A percentile compares a stretch with the other conserved stretches of the same genome.
These are phyloP conservation scores for Neotropicomus parvogracilis DNA, from an alignment of 1,284 basidiomycete species.

Conservation along the genomic window DNA sequence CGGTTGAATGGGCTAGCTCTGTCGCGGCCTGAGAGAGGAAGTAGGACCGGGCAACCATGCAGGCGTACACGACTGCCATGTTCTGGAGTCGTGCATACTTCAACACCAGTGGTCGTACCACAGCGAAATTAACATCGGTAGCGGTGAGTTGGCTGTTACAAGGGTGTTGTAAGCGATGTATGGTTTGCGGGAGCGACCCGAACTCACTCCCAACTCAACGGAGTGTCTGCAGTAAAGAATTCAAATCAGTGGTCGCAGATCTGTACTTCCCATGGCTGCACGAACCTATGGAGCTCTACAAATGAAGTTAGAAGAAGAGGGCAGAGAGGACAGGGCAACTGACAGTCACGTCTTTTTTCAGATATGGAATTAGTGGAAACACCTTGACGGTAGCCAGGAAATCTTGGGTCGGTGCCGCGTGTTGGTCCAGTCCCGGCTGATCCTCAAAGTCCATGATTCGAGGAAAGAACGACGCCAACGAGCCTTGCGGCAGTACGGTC, in stretches of 20 bases:
- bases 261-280: background rate
- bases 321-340: conserved; percentile 27
- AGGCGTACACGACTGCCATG: conserved; percentile 69
- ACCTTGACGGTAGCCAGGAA: conserved; percentile 61
- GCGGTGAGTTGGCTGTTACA: conserved; percentile 65
- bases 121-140: conserved; percentile 79
- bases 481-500: conserved; percentile 4
- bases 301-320: conserved; percentile 8
- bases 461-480: conserved; percentile 10
- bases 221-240: conserved; percentile 51
- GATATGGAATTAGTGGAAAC: conserved; percentile 68
- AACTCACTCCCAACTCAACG: conserved; percentile 78
- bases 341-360: conserved; percentile 68
- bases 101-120: conserved; percentile 76
- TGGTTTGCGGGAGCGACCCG: conserved; percentile 5
- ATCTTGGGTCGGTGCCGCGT: conserved; percentile 53
- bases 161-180: background rate
- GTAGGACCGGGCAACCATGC: conserved; percentile 64
- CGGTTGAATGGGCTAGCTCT: conserved; percentile 72
- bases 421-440: conserved; percentile 34
- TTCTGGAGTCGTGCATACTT: conserved; percentile 76
- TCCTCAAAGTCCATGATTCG: conserved; percentile 50
- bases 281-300: conserved; percentile 30
- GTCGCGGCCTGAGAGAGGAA: conserved; percentile 39
- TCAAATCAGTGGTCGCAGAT: conserved; percentile 10